A percentile compares a stretch with the other conserved stretches of the same genome.
Conservation (phyloP, 108 stramenopile species). For the Fistulifera solaris region DNA sequence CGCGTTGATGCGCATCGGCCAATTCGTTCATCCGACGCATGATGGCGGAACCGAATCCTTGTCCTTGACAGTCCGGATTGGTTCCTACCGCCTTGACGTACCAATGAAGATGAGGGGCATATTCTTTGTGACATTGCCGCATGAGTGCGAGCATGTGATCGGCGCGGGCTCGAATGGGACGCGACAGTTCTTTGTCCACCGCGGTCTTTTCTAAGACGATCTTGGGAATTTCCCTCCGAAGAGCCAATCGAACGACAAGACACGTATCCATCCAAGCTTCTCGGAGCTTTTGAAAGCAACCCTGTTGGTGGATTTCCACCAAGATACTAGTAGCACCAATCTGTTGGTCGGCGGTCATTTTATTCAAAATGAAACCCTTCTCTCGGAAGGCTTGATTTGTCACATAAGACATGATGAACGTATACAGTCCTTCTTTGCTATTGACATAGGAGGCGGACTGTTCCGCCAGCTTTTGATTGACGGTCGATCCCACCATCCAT, state of each 20-base stretch:
- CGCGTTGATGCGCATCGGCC: conserved; percentile 4
- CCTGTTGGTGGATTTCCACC: not conserved
- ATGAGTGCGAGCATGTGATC: not conserved
- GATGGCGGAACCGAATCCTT: conserved; percentile 7
- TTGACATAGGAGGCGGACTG: not conserved
- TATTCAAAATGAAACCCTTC: not conserved
- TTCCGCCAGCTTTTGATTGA: not conserved
- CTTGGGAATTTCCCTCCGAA: too few relatives aligned
- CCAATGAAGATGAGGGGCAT: conserved; percentile 12
- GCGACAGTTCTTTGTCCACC: not conserved
- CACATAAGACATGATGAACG: too few relatives aligned
- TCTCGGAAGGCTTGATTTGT: too few relatives aligned
- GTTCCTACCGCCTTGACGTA: conserved; percentile 5
- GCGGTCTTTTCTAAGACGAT: too few relatives aligned
- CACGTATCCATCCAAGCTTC: not conserved
- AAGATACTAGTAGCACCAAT: not conserved
- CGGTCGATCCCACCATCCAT: not conserved
- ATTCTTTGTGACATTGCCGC: not conserved
- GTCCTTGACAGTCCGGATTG: conserved; percentile 10
- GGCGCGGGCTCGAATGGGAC: not conserved
- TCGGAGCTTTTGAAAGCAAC: not conserved
- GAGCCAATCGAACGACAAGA: not conserved
- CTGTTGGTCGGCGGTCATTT: not conserved
- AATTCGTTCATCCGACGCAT: conserved; percentile 4
- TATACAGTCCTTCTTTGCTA: not conserved